phyloP scores from a whole-genome alignment of 768 basidiomycete species.

The Serendipita sp. region DNA sequence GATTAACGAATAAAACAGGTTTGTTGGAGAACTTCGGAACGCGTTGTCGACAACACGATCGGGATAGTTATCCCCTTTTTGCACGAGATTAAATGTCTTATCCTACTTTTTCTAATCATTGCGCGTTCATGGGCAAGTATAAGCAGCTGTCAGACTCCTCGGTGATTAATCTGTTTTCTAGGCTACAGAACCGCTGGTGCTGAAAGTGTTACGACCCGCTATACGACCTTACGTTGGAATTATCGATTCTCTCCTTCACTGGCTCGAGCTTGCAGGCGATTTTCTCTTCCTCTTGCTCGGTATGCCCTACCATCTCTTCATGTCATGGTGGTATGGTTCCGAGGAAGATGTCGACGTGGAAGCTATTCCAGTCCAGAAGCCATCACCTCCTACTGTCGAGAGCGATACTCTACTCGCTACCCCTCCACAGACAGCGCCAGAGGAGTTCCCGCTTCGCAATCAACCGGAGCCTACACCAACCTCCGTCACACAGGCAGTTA shows the following conservation, averaged over 20 bases:
- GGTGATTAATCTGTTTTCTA: slow-evolving; percentile 16
- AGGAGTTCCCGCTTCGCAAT: not conserved
- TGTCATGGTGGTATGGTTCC: slow-evolving; percentile 18
- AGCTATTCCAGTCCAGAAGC: not conserved
- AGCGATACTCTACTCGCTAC: no score
- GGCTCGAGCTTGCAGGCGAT: slow-evolving; percentile 47
- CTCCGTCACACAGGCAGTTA: not conserved
- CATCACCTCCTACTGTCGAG: not conserved
- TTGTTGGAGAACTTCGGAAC: slow-evolving; percentile 52
- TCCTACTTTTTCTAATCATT: slow-evolving; percentile 54
- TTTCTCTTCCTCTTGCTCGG: slow-evolving; percentile 29
- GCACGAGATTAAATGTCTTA: slow-evolving; percentile 59
- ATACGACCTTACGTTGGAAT: slow-evolving; percentile 56
- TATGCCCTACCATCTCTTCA: slow-evolving; percentile 24
- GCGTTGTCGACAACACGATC: slow-evolving; percentile 43
- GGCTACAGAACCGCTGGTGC: slow-evolving; percentile 75
- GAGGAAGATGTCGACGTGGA: not conserved
- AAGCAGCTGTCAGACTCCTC: not conserved
- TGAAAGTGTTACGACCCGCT: slow-evolving; percentile 64
- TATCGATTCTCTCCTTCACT: slow-evolving; percentile 47
- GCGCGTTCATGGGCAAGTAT: slow-evolving; percentile 53
- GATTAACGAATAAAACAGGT: slow-evolving; percentile 26
- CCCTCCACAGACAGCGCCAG: not conserved
- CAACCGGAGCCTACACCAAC: not conserved
- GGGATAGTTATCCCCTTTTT: slow-evolving; percentile 70